phyloP scores from a whole-genome alignment of 345 rosid species.

The Aethionema arabicum region DNA sequence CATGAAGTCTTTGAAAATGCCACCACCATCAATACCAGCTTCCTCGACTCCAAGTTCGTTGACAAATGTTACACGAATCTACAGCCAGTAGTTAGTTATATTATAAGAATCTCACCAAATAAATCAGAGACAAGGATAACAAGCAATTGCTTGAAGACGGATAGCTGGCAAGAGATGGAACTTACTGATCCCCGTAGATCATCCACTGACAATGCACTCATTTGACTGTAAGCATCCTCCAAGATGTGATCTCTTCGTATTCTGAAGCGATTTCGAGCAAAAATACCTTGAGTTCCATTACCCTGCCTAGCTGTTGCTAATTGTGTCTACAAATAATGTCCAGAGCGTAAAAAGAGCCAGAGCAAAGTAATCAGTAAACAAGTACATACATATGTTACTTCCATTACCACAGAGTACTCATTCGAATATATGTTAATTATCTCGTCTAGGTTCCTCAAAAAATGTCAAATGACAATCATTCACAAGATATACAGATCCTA shows the following conservation, averaged over 20 bases:
- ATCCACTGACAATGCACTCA: constrained; percentile 92
- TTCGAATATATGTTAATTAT: constrained; percentile 9
- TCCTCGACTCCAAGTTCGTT: constrained; percentile 99
- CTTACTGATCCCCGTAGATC: constrained; percentile 91
- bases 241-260: constrained; percentile 91
- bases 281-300: constrained; percentile 70
- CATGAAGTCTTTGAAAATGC: constrained; percentile 99
- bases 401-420: constrained; percentile 15
- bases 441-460: constrained; percentile 23
- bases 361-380: constrained; percentile 29
- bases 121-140: constrained; percentile 17
- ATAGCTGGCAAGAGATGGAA: constrained; percentile 21
- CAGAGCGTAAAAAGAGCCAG: constrained; percentile 19
- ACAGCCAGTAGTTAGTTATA: constrained; percentile 30
- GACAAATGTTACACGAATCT: constrained; percentile 95
- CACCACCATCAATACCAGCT: constrained; percentile 99
- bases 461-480: not conserved
- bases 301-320: constrained; percentile 67
- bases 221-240: constrained; percentile 97
- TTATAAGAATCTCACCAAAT: constrained; percentile 29
- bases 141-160: constrained; percentile 12
- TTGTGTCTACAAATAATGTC: constrained; percentile 60
- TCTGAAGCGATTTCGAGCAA: constrained; percentile 81
- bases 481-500: constrained; percentile 23
- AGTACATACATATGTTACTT: constrained; percentile 13